Evolutionary conservation across 805 yeast genomes (phyloP), one percentile per base, ranked within the genome.

Genomic region (Yarrowia deformans): DNA sequence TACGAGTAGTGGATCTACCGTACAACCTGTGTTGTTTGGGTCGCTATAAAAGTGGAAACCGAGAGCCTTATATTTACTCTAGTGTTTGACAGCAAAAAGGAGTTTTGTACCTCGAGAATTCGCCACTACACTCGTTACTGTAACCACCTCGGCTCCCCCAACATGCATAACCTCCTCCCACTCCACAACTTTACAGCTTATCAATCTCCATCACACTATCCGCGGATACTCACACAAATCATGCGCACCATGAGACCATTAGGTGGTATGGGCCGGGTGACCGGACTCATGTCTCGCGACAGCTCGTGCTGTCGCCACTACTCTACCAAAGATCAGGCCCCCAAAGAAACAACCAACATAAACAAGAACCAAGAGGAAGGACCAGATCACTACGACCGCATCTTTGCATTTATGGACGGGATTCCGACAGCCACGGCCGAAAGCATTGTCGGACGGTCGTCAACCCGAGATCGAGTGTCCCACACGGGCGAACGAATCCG

Each of bases 341-440:
- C 3, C 43, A 39, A 39, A 23, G 29, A 23, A 40, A 14, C 12
- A 1, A 16, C 34, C 52, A n/a, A 23, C 52, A 23, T 9, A 10
- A 7, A 10, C 52, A 48, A 12, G 7, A 14, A 54, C 13, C 10
- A 23, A 19, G 39, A 23, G 6, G 18, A 40, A 8, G 18, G 43
- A 40, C 8, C 43, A 40, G 43, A 40, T 19, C 66, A 60, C 42
- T 60, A 60, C 34, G 66, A 60, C 42, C 50, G 66, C 6, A 60
- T 60, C 6, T 60, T 60, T 19, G 66, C 66, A 43, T 60, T 60
- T 42, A 60, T 60, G 66, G 52, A 60, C 52, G 66, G 23, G 12
- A 60, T 60, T 35, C 66, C 66, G 16, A 50, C 63, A 3, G 45
- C 37, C 12, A 56, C n/a, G 42, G 50, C 50, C 19, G 66, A 60